phyloP scores from a whole-genome alignment of 192 early-diverging fungal genomes.

The Geranomyces variabilis region DNA sequence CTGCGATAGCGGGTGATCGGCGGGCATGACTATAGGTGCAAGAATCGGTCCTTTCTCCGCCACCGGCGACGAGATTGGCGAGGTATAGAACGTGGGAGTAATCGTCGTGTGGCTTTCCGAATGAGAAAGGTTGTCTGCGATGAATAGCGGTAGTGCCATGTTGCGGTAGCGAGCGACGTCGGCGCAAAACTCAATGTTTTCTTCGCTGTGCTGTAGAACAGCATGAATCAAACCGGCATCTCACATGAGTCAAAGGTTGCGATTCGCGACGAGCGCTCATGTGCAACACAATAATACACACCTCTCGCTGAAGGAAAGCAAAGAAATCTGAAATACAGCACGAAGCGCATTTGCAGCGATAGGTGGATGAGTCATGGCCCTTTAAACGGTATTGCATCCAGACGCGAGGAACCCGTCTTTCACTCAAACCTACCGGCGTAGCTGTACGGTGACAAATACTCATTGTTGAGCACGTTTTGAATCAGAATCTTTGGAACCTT shows the following conservation, averaged over 20 bases:
- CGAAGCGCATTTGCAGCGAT: too few relatives aligned
- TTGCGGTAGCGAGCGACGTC: slow-evolving; percentile 12
- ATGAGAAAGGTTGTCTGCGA: neutral
- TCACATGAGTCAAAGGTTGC: neutral
- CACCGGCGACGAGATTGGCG: neutral
- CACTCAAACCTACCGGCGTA: slow-evolving; percentile 12
- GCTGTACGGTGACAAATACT: slow-evolving; percentile 15
- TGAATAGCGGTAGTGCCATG: too few relatives aligned
- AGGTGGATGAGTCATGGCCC: too few relatives aligned
- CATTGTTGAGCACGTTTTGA: slow-evolving; percentile 15
- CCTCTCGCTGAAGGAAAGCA: slow-evolving; percentile 18
- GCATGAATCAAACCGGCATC: neutral
- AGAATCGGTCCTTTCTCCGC: neutral
- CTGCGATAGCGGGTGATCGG: neutral
- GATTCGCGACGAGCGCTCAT: too few relatives aligned
- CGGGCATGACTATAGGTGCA: neutral
- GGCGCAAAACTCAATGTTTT: slow-evolving; percentile 23
- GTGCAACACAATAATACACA: too few relatives aligned
- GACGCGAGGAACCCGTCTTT: too few relatives aligned
- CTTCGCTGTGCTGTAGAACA: slow-evolving; percentile 18
- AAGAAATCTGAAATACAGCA: slow-evolving; percentile 30
- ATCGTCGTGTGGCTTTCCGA: neutral
- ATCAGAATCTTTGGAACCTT: slow-evolving; percentile 7
- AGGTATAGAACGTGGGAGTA: neutral
- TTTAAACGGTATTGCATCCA: too few relatives aligned